phyloP scores from a whole-genome alignment of 2,329 filamentous ascomycete genomes.

The Periconia sp. region DNA sequence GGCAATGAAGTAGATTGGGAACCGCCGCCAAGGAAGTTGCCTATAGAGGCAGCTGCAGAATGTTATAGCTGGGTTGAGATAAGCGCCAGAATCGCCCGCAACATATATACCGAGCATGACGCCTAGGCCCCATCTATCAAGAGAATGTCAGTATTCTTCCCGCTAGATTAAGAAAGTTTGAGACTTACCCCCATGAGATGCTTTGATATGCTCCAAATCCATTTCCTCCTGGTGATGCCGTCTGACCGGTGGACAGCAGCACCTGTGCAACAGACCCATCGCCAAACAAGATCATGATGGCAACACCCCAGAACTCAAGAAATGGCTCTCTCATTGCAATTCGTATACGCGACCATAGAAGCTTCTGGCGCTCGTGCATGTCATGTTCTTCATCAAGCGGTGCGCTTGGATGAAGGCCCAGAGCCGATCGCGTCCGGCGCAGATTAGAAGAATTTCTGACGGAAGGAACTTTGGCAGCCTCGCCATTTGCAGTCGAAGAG shows the following conservation, averaged over 20 bases:
- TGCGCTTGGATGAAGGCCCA: conserved; percentile 49
- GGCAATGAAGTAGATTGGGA: conserved; percentile 70
- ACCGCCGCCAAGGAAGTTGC: conserved; percentile 71
- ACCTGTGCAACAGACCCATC: conserved; percentile 53
- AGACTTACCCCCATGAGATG: conserved; percentile 50
- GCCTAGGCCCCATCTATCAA: conserved; percentile 42
- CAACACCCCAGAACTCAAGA: conserved; percentile 52
- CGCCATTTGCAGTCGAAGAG: conserved; percentile 18
- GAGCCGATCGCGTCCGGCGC: conserved; percentile 26
- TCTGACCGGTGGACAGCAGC: conserved; percentile 44
- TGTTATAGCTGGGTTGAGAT: conserved; percentile 71
- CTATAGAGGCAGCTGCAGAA: conserved; percentile 72
- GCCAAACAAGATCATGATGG: conserved; percentile 53
- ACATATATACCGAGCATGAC: conserved; percentile 64
- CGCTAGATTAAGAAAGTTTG: neutral
- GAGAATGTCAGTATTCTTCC: neutral
- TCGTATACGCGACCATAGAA: conserved; percentile 48
- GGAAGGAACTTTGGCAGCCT: too few species aligned
- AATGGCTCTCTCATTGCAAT: conserved; percentile 50
- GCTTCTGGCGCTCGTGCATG: conserved; percentile 37
- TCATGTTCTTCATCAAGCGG: conserved; percentile 52
- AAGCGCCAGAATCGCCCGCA: conserved; percentile 69
- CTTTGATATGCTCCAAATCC: conserved; percentile 51
- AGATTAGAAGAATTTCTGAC: conserved; percentile 30
- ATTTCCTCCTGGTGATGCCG: conserved; percentile 48